Evolutionary conservation across 2,329 filamentous ascomycete genomes (phyloP), one percentile per base, ranked within the genome.

Genomic region (Plectosphaerella cucumerina): DNA sequence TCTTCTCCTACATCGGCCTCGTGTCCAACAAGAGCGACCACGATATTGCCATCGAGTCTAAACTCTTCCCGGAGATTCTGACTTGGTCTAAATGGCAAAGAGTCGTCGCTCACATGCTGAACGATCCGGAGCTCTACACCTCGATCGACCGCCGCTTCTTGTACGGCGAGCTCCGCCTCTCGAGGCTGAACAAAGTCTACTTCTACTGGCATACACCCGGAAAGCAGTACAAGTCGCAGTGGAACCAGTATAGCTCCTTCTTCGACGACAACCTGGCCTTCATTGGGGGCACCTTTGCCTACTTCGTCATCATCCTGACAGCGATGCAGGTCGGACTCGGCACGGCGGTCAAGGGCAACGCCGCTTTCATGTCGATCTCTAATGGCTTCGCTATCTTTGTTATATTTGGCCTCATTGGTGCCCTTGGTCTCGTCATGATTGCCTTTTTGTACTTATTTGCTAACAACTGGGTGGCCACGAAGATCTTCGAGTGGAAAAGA

Each of bases 271-370:
- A 77, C 53, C 68, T 77, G 18, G 62, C 63, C 17, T 70, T n/a
- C n/a, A n/a, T n/a, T n/a, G n/a, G n/a, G n/a, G n/a, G n/a, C n/a
- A n/a, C n/a, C n/a, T n/a, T n/a, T n/a, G n/a, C n/a, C n/a, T n/a
- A n/a, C n/a, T n/a, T 77, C 18, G 69, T 67, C 37, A 56, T 80
- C 15, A 63, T 77, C 17, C 62, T 80, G 31, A 71, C 71, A 3
- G 75, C 75, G 0, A 75, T 80, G 71, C 76, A 80, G 60, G 72
- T 77, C 12, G 73, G 71, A 1, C 59, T 77, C 11, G 64, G 66
- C 3, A 74, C 68, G 0, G 43, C 44, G 21, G 64, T 76, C 1
- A 45, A 44, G 1, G 53, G 61, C 1, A 72, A 67, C 53, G n/a
- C 52, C 0, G 50, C 57, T 0, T 81, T 80, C 56, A 68, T 74